A percentile compares a stretch with the other conserved stretches of the same genome.
Evolutionary conservation across 805 yeast species (phyloP).

Genomic region (Candida suzukii): DNA sequence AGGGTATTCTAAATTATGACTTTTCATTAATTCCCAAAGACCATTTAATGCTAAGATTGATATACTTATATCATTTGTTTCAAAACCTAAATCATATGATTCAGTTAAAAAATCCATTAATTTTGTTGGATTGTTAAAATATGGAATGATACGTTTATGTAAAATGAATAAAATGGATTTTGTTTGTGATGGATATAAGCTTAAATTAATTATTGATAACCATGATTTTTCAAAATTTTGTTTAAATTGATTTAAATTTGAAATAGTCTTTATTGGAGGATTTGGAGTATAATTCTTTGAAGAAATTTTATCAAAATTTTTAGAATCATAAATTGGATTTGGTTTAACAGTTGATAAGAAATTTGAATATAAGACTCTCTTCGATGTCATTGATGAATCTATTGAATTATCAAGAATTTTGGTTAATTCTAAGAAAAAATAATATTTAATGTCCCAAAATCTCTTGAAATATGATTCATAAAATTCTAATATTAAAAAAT

Average conservation of each 20-base stretch:
- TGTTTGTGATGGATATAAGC: conserved; percentile 42
- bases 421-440: conserved; percentile 49
- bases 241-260: conserved; percentile 37
- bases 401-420: conserved; percentile 20
- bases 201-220: conserved; percentile 46
- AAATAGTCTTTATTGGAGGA: conserved; percentile 36
- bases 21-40: conserved; percentile 75
- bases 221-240: conserved; percentile 65
- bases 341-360: conserved; percentile 31
- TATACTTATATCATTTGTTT: conserved; percentile 21
- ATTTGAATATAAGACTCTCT: conserved; percentile 29
- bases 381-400: conserved; percentile 2
- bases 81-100: conserved; percentile 50
- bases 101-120: conserved; percentile 93
- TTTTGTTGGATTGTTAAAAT: conserved; percentile 67
- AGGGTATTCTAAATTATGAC: conserved; percentile 84
- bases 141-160: conserved; percentile 82
- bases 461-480: conserved; percentile 43
- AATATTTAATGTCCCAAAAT: conserved; percentile 75
- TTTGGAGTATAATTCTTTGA: conserved; percentile 26
- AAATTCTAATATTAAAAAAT: conserved; percentile 39
- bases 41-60: conserved; percentile 79
- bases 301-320: conserved; percentile 28
- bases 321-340: conserved; percentile 22
- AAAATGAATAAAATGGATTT: conserved; percentile 61